phyloP scores from a whole-genome alignment of 176 grass and related monocot genomes.

The Eragrostis nindensis region DNA sequence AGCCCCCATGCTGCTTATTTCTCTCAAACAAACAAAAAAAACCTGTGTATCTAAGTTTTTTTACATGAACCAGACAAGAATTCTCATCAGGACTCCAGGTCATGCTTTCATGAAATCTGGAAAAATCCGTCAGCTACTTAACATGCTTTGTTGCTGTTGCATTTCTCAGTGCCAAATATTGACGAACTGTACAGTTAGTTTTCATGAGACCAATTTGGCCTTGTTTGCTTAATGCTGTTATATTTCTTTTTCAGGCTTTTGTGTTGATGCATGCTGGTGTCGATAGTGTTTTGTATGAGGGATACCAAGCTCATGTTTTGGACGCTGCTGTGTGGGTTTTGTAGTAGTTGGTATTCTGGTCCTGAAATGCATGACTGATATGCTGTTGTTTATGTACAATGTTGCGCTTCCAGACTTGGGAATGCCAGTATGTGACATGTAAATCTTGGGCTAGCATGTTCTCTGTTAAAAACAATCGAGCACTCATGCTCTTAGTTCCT shows the following conservation, averaged over 20 bases:
- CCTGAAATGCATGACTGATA: not conserved
- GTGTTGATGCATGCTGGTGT: not conserved
- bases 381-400: not conserved
- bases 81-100: not conserved
- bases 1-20: not conserved
- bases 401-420: not conserved
- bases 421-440: not conserved
- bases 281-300: not conserved
- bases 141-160: not conserved
- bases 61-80: not conserved
- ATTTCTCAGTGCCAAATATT: not conserved
- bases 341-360: not conserved
- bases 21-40: no score
- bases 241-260: slow-evolving; percentile 22
- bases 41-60: no score
- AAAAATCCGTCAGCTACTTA: not conserved
- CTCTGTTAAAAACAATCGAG: no score
- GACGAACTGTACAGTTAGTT: not conserved
- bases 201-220: not conserved
- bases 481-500: no score
- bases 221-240: not conserved
- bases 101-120: no score
- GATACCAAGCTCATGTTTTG: not conserved
- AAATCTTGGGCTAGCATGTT: not conserved
- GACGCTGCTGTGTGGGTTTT: not conserved